Percentiles rank a stretch among this genome's conserved stretches.
Conservation (phyloP, 2,329 filamentous ascomycete genomes). For the Microsporum canis region DNA sequence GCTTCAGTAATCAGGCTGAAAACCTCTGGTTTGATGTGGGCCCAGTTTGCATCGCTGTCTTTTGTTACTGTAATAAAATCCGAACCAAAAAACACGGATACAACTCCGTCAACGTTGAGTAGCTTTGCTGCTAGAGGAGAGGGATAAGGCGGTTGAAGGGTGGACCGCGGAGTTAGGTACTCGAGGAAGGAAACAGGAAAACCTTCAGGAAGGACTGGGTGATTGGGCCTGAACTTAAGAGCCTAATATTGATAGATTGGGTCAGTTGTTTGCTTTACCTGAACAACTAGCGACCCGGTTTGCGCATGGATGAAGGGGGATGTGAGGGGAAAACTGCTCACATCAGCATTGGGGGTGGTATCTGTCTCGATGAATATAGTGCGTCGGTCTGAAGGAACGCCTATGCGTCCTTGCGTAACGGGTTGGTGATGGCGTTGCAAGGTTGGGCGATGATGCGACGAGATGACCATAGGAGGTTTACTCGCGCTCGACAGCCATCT, state of each 20-base stretch:
- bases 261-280: constrained; percentile 2
- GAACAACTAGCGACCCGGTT: neutral
- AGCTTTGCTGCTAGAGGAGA: constrained; percentile 84
- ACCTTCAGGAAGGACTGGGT: constrained; percentile 64
- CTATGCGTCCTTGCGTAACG: constrained; percentile 25
- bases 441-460: constrained; percentile 39
- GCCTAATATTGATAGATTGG: constrained; percentile 31
- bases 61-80: constrained; percentile 98
- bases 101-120: constrained; percentile 90
- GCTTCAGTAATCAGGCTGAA: constrained; percentile 92
- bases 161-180: constrained; percentile 79
- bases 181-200: constrained; percentile 73
- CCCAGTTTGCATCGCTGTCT: constrained; percentile 76
- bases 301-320: neutral
- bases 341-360: constrained; percentile 85
- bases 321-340: constrained; percentile 24
- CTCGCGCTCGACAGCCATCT: constrained; percentile 27
- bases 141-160: constrained; percentile 75
- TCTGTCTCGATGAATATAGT: constrained; percentile 98
- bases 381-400: constrained; percentile 41
- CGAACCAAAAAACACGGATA: constrained; percentile 80
- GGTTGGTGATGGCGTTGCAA: constrained; percentile 34
- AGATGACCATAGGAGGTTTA: constrained; percentile 35
- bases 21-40: constrained; percentile 86
- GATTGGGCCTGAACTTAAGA: constrained; percentile 90